Conservation (phyloP, 129 eudicot species). For the Deinandra increscens region DNA sequence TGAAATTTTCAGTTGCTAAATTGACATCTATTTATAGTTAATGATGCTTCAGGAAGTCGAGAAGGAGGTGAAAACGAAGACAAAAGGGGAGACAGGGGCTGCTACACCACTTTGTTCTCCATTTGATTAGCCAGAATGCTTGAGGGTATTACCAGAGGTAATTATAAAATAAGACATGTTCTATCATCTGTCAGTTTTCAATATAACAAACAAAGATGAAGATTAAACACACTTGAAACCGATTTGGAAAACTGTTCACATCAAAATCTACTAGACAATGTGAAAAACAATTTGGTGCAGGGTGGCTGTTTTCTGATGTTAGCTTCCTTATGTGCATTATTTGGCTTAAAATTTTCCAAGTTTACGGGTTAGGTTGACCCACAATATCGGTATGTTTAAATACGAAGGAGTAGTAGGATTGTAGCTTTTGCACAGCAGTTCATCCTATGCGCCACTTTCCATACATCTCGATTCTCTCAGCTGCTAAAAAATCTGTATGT, state of each 20-base stretch:
- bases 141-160: conserved; percentile 45
- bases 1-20: background rate
- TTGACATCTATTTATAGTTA: background rate
- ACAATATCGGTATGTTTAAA: no score
- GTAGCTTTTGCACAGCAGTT: no score
- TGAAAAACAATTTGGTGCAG: no score
- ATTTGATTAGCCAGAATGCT: conserved; percentile 63
- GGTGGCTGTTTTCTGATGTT: background rate
- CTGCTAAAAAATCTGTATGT: no score
- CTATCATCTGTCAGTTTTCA: conserved; percentile 1
- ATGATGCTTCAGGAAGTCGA: conserved; percentile 66
- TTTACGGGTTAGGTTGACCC: no score
- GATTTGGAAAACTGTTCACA: background rate
- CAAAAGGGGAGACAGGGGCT: conserved; percentile 73
- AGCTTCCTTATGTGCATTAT: background rate
- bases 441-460: no score
- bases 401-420: no score
- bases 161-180: background rate
- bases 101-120: conserved; percentile 69
- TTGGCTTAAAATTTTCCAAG: no score
- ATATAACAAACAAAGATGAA: background rate
- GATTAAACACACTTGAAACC: background rate
- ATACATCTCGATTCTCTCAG: no score
- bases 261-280: background rate
- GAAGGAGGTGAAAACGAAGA: conserved; percentile 62